Evolutionary conservation across 495 filamentous ascomycete species (phyloP).

Genomic region (Collariella sp.): DNA sequence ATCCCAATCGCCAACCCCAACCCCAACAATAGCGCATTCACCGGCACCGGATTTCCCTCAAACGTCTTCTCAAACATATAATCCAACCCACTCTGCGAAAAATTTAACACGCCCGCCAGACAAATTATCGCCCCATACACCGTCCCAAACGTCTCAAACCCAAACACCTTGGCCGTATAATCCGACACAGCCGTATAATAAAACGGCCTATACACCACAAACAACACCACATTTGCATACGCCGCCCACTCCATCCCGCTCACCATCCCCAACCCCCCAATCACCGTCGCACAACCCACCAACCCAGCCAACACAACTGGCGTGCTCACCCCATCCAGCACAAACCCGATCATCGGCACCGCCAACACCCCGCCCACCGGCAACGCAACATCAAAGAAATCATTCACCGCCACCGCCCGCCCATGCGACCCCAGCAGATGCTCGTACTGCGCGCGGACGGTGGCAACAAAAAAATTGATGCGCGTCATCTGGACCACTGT

Average conservation of each 20-base stretch:
- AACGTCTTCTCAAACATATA: conserved; percentile 68
- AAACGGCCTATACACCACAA: conserved; percentile 67
- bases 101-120: conserved; percentile 76
- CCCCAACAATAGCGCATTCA: conserved; percentile 61
- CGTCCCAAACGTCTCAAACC: conserved; percentile 88
- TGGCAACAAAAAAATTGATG: conserved; percentile 97
- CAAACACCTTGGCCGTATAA: conserved; percentile 90
- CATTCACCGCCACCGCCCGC: conserved; percentile 62
- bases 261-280: conserved; percentile 73
- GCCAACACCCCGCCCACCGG: conserved; percentile 77
- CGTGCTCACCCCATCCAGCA: conserved; percentile 73
- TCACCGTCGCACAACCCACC: conserved; percentile 61
- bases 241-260: conserved; percentile 53
- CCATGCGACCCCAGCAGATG: conserved; percentile 55
- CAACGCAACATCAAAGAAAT: conserved; percentile 81
- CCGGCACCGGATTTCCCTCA: conserved; percentile 61
- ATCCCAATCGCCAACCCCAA: conserved; percentile 52
- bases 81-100: conserved; percentile 76
- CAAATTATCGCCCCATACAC: conserved; percentile 95
- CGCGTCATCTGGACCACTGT: conserved; percentile 88
- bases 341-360: conserved; percentile 77
- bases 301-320: conserved; percentile 65
- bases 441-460: conserved; percentile 76
- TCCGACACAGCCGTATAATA: conserved; percentile 76
- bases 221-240: conserved; percentile 71